phyloP scores from a whole-genome alignment of 2,329 filamentous ascomycete species.

The Sclerotiophoma versabilis region DNA sequence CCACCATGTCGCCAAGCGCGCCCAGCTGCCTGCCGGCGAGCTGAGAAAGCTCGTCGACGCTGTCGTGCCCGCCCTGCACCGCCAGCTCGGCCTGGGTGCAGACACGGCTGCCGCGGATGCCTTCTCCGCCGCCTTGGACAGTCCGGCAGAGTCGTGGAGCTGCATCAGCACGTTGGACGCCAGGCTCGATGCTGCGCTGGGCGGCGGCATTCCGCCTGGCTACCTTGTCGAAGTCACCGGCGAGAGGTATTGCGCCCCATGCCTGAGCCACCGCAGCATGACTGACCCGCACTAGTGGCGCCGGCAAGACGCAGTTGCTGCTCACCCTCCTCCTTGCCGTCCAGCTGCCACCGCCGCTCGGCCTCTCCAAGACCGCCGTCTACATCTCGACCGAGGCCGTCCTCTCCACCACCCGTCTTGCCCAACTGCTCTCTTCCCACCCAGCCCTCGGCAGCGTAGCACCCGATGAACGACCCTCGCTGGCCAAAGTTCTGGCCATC shows the following conservation, averaged over 20 bases:
- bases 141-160: conserved; percentile 53
- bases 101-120: conserved; percentile 28
- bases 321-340: conserved; percentile 82
- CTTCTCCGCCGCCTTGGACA: conserved; percentile 25
- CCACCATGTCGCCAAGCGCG: conserved; percentile 83
- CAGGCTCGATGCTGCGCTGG: conserved; percentile 72
- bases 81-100: conserved; percentile 60
- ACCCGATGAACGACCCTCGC: conserved; percentile 62
- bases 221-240: conserved; percentile 89
- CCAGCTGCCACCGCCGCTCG: conserved; percentile 78
- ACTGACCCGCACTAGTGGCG: conserved; percentile 63
- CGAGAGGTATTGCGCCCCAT: conserved; percentile 66
- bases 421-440: conserved; percentile 77
- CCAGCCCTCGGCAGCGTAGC: conserved; percentile 62
- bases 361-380: conserved; percentile 75
- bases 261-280: not conserved
- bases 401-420: conserved; percentile 80
- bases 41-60: conserved; percentile 75
- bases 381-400: conserved; percentile 95
- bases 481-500: conserved; percentile 80
- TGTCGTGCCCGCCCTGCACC: conserved; percentile 71
- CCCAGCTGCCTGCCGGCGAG: conserved; percentile 80
- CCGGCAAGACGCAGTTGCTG: conserved; percentile 94
- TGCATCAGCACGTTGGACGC: conserved; percentile 83
- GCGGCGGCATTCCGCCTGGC: conserved; percentile 80